Percentiles rank a stretch among this genome's conserved stretches.
Evolutionary conservation across 345 rosid genomes (phyloP).

Genomic region (Eucalyptus pauciflora): DNA sequence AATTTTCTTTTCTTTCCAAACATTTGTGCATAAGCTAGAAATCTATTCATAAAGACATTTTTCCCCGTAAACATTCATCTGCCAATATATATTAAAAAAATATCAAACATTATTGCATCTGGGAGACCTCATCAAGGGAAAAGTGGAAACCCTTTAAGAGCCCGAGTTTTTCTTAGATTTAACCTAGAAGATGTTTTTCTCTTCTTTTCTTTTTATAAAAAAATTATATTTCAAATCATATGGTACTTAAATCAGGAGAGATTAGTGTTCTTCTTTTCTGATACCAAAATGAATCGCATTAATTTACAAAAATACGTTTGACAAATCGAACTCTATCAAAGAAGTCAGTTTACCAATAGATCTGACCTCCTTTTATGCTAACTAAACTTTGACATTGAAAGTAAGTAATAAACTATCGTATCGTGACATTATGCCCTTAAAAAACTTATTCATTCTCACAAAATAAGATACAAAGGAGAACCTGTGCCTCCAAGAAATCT

Average conservation of each 20-base stretch:
- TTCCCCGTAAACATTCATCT: background rate
- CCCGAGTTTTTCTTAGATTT: background rate
- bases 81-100: background rate
- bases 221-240: background rate
- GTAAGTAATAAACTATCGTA: background rate
- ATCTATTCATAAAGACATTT: background rate
- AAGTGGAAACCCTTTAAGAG: background rate
- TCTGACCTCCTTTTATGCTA: background rate
- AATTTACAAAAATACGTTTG: background rate
- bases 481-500: background rate
- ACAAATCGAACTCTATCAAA: background rate
- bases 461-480: background rate
- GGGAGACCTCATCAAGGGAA: background rate
- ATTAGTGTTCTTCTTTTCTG: background rate
- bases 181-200: background rate
- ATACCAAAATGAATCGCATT: background rate
- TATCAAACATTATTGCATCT: background rate
- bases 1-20: background rate
- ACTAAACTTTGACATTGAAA: background rate
- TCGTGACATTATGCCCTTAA: background rate
- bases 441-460: background rate
- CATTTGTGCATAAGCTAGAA: background rate
- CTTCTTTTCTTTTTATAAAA: too few relatives aligned
- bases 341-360: background rate
- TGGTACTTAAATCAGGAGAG: background rate